Conservation (phyloP, 1,284 basidiomycete species). For the Gymnopus androsaceus region DNA sequence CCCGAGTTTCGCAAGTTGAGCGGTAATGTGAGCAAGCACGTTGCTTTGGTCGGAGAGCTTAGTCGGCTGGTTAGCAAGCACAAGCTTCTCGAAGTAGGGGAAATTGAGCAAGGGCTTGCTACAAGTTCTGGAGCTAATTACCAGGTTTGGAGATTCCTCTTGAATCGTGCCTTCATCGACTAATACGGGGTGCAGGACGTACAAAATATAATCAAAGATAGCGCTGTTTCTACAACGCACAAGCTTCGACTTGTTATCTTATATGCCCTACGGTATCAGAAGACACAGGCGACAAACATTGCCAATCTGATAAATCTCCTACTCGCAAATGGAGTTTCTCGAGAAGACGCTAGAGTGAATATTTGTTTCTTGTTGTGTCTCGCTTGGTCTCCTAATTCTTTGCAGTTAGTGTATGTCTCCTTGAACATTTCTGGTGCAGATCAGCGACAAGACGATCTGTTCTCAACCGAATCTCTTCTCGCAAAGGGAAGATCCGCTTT, state of each 20-base stretch:
- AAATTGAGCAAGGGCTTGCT: slow-evolving; percentile 95
- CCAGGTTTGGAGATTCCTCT: slow-evolving; percentile 53
- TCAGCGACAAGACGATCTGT: slow-evolving; percentile 96
- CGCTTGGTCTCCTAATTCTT: neutral
- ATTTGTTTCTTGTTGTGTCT: neutral
- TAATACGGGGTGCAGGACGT: slow-evolving; percentile 38
- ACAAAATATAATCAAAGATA: slow-evolving; percentile 71
- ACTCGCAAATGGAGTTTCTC: slow-evolving; percentile 78
- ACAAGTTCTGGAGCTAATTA: slow-evolving; percentile 90
- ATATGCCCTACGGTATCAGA: slow-evolving; percentile 95
- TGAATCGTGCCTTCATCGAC: neutral
- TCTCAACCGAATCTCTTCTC: slow-evolving; percentile 94
- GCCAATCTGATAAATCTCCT: slow-evolving; percentile 81
- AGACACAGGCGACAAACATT: slow-evolving; percentile 85
- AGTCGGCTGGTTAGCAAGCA: slow-evolving; percentile 87
- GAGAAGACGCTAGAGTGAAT: slow-evolving; percentile 81
- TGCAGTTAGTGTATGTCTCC: slow-evolving; percentile 88
- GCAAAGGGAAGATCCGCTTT: slow-evolving; percentile 93
- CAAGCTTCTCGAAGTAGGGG: slow-evolving; percentile 86
- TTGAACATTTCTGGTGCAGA: slow-evolving; percentile 94
- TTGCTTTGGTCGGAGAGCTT: slow-evolving; percentile 94
- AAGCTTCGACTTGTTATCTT: slow-evolving; percentile 94
- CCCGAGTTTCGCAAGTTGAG: slow-evolving; percentile 96
- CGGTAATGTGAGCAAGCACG: slow-evolving; percentile 98
- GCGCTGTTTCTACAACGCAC: slow-evolving; percentile 70